Evolutionary conservation across 2,329 filamentous ascomycete genomes (phyloP).

Genomic region (Penicillium expansum): DNA sequence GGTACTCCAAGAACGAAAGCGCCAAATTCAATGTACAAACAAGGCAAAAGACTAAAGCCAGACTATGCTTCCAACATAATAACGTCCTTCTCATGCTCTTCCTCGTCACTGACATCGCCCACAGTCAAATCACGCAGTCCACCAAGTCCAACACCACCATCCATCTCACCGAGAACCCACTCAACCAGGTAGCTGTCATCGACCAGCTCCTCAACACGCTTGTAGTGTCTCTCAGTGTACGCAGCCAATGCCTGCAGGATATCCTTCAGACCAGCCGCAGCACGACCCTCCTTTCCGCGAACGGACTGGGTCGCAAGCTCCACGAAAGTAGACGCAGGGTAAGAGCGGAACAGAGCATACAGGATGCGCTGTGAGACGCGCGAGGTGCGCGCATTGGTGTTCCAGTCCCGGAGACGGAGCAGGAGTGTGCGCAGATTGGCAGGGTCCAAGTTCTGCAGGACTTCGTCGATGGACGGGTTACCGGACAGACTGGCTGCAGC

Average conservation of each 20-base stretch:
- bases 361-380: conserved; percentile 82
- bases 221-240: conserved; percentile 92
- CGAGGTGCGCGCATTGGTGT: conserved; percentile 87
- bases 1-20: conserved; percentile 24
- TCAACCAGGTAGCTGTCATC: conserved; percentile 94
- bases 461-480: conserved; percentile 68
- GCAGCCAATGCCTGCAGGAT: conserved; percentile 81
- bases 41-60: conserved; percentile 11
- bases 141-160: conserved; percentile 57
- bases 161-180: conserved; percentile 92
- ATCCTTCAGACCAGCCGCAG: conserved; percentile 68
- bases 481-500: conserved; percentile 43
- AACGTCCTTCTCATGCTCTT: conserved; percentile 39
- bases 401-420: conserved; percentile 87
- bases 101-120: conserved; percentile 20
- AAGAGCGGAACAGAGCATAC: conserved; percentile 73
- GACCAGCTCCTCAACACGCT: conserved; percentile 79
- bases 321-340: conserved; percentile 74
- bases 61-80: conserved; percentile 39
- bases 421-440: conserved; percentile 84
- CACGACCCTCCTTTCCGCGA: conserved; percentile 31
- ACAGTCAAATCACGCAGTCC: conserved; percentile 26
- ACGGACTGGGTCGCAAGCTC: conserved; percentile 54
- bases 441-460: conserved; percentile 73
- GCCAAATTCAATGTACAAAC: conserved; percentile 26